These are phyloP conservation scores for Conidiobolus incongruus DNA, from an alignment of 371 early-diverging fungal species.

Conservation along the genomic window DNA sequence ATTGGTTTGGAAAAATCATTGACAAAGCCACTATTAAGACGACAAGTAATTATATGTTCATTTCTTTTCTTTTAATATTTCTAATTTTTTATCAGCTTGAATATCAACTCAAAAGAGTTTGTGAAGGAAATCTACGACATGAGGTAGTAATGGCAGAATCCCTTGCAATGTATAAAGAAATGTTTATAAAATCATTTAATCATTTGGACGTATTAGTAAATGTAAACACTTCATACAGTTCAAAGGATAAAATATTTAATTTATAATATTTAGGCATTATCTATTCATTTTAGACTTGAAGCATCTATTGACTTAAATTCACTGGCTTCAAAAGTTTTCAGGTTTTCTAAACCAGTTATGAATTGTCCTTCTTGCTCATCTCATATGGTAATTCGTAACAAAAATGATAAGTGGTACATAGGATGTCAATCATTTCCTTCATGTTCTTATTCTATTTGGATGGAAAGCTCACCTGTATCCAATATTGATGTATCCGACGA, in stretches of 20 bases:
- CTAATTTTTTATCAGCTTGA: slow-evolving; percentile 22
- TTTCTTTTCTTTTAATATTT: neutral
- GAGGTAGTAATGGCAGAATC: slow-evolving; percentile 24
- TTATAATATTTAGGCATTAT: too few relatives aligned
- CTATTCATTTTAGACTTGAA: neutral
- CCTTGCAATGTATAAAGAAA: slow-evolving; percentile 27
- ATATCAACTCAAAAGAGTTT: slow-evolving; percentile 32
- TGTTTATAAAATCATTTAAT: slow-evolving; percentile 19
- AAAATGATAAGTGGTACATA: neutral
- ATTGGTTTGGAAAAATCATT: slow-evolving; percentile 65
- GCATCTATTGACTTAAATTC: neutral
- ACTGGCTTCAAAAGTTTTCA: neutral
- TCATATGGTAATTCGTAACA: neutral
- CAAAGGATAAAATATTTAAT: too few relatives aligned
- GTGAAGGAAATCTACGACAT: slow-evolving; percentile 23
- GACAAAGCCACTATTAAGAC: slow-evolving; percentile 62
- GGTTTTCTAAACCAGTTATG: neutral
- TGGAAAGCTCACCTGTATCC: neutral
- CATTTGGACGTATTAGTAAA: slow-evolving; percentile 19
- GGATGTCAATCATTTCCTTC: neutral
- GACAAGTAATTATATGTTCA: slow-evolving; percentile 25
- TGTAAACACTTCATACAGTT: slow-evolving; percentile 13
- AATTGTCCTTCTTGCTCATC: too few relatives aligned
- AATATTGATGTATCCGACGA: neutral
- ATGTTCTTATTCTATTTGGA: neutral